Conservation (phyloP, 192 early-diverging fungal species). For the Coemansia sp. region DNA sequence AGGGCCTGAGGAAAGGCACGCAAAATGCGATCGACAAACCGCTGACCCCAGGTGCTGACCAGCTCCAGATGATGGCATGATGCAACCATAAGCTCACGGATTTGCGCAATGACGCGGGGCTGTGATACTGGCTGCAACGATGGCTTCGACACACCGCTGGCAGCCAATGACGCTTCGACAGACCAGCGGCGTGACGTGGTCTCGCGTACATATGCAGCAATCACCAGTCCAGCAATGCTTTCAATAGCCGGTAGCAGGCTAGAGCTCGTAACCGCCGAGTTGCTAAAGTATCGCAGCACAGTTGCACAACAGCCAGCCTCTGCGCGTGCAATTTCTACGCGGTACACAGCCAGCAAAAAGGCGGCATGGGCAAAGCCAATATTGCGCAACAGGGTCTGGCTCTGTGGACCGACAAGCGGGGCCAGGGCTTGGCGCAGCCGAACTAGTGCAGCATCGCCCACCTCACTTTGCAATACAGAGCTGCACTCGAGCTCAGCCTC, state of each 20-base stretch:
- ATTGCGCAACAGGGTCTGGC: constrained; percentile 60
- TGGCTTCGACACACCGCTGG: constrained; percentile 9
- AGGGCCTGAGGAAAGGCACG: constrained; percentile 72
- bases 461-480: constrained; percentile 71
- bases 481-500: constrained; percentile 86
- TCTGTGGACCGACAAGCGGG: constrained; percentile 56
- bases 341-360: constrained; percentile 81
- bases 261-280: constrained; percentile 79
- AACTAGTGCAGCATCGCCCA: constrained; percentile 24
- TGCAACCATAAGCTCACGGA: constrained; percentile 63
- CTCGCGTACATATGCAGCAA: constrained; percentile 41
- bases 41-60: constrained; percentile 67
- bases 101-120: constrained; percentile 39
- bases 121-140: background rate
- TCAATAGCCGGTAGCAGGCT: constrained; percentile 74
- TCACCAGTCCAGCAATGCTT: constrained; percentile 66
- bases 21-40: constrained; percentile 62
- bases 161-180: constrained; percentile 23
- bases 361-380: constrained; percentile 72
- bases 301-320: constrained; percentile 66
- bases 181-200: constrained; percentile 40
- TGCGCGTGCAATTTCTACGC: constrained; percentile 80
- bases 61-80: constrained; percentile 69
- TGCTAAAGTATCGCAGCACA: constrained; percentile 81
- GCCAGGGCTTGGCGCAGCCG: constrained; percentile 52